Percentiles rank a stretch among this genome's conserved stretches.
These are phyloP conservation scores for Talaromyces sp. DNA, from an alignment of 2,329 filamentous ascomycete genomes.

Conservation along the genomic window DNA sequence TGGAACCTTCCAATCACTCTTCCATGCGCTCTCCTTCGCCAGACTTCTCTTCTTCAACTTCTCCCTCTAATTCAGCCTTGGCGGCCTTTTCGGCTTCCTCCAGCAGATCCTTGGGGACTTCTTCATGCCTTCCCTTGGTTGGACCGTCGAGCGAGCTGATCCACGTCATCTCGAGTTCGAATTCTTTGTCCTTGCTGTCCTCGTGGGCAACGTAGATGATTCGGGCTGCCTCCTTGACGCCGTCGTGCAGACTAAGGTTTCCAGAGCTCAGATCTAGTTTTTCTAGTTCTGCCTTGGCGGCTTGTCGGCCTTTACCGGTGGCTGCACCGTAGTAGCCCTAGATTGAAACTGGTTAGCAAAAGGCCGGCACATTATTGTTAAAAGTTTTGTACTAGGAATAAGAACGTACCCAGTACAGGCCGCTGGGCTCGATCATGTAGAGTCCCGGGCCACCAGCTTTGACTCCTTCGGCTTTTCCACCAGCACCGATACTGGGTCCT, in stretches of 20 bases:
- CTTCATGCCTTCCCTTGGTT: slow-evolving; percentile 87
- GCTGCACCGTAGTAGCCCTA: slow-evolving; percentile 95
- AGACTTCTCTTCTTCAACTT: slow-evolving; percentile 71
- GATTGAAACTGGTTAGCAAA: slow-evolving; percentile 19
- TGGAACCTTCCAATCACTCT: slow-evolving; percentile 53
- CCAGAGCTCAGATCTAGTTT: slow-evolving; percentile 84
- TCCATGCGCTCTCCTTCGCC: slow-evolving; percentile 75
- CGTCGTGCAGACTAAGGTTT: slow-evolving; percentile 74
- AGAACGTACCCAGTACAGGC: slow-evolving; percentile 74
- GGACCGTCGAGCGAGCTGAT: slow-evolving; percentile 79
- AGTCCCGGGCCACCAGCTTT: slow-evolving; percentile 85
- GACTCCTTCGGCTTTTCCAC: slow-evolving; percentile 72
- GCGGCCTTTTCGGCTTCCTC: slow-evolving; percentile 92
- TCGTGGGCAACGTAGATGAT: slow-evolving; percentile 98
- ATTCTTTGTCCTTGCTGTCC: slow-evolving; percentile 99
- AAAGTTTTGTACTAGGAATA: neutral
- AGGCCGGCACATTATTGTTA: neutral
- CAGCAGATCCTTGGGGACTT: slow-evolving; percentile 83
- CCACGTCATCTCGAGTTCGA: slow-evolving; percentile 99
- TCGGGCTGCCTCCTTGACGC: slow-evolving; percentile 89
- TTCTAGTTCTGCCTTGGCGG: slow-evolving; percentile 96
- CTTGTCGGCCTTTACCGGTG: slow-evolving; percentile 93
- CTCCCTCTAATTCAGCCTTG: slow-evolving; percentile 81
- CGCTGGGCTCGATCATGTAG: slow-evolving; percentile 99
- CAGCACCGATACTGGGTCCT: slow-evolving; percentile 73